A percentile compares a stretch with the other conserved stretches of the same genome.
Evolutionary conservation across 306 rosid genomes (phyloP).

Genomic region (Malus fusca): DNA sequence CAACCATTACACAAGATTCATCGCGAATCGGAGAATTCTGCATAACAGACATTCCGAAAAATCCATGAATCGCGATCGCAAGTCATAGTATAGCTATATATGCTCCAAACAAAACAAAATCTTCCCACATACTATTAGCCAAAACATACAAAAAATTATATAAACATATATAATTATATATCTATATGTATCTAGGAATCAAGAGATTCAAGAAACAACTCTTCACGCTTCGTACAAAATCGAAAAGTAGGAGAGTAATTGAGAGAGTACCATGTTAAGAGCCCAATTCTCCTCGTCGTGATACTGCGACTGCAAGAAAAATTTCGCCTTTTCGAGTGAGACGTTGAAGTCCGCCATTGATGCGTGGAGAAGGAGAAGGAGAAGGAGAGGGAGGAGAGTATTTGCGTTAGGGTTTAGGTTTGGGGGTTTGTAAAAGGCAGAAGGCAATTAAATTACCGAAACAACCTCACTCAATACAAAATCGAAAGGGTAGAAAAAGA

Average conservation of each 20-base stretch:
- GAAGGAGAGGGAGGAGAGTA: background rate
- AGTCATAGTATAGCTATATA: background rate
- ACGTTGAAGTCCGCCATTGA: constrained; percentile 52
- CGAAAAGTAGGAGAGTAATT: background rate
- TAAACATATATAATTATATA: no score
- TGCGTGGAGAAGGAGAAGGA: background rate
- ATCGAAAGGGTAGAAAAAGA: background rate
- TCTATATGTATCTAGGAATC: no score
- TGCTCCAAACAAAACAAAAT: background rate
- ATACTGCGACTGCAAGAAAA: constrained; percentile 50
- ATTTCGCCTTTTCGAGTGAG: constrained; percentile 53
- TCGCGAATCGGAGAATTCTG: background rate
- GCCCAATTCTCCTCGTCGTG: constrained; percentile 78
- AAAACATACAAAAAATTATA: background rate
- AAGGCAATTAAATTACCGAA: constrained; percentile 1
- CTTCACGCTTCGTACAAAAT: background rate
- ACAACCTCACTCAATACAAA: background rate
- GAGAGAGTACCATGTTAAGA: constrained; percentile 50
- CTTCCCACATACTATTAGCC: background rate
- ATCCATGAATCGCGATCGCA: background rate
- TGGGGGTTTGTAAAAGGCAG: background rate
- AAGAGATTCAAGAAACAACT: background rate
- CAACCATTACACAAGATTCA: background rate
- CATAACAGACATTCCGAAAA: background rate
- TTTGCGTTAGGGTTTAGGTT: constrained; percentile 38